phyloP scores from a whole-genome alignment of 768 basidiomycete genomes.

The Lactarius tabidus region DNA sequence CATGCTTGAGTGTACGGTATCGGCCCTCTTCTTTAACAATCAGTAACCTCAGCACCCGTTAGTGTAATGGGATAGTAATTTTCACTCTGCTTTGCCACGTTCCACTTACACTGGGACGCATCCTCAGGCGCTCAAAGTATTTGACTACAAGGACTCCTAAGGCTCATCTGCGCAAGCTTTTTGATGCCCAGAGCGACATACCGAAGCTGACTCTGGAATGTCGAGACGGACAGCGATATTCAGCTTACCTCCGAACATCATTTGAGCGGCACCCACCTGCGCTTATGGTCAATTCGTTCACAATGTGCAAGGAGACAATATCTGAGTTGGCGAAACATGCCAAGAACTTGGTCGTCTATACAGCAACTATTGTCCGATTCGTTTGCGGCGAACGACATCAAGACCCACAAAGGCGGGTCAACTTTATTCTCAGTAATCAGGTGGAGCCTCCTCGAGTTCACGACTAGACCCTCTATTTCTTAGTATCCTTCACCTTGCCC shows the following conservation, averaged over 20 bases:
- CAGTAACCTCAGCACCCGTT: neutral
- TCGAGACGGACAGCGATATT: neutral
- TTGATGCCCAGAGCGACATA: neutral
- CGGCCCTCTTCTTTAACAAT: neutral
- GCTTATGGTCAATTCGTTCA: too few relatives aligned
- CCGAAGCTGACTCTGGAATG: neutral
- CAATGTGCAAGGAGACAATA: neutral
- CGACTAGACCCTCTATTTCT: neutral
- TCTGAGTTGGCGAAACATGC: neutral
- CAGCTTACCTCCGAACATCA: neutral
- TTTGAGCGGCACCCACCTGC: neutral
- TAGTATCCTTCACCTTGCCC: neutral
- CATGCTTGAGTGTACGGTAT: constrained; percentile 7
- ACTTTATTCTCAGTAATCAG: neutral
- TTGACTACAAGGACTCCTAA: neutral
- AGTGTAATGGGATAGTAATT: constrained; percentile 16
- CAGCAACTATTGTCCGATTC: neutral
- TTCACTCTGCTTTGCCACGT: neutral
- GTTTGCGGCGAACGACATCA: neutral
- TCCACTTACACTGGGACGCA: neutral
- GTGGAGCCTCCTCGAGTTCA: neutral
- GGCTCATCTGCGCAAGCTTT: neutral
- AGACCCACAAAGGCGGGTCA: neutral
- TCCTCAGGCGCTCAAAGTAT: neutral
- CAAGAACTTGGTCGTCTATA: neutral